Evolutionary conservation across 768 basidiomycete genomes (phyloP).

Genomic region (Tulasnella sp.): DNA sequence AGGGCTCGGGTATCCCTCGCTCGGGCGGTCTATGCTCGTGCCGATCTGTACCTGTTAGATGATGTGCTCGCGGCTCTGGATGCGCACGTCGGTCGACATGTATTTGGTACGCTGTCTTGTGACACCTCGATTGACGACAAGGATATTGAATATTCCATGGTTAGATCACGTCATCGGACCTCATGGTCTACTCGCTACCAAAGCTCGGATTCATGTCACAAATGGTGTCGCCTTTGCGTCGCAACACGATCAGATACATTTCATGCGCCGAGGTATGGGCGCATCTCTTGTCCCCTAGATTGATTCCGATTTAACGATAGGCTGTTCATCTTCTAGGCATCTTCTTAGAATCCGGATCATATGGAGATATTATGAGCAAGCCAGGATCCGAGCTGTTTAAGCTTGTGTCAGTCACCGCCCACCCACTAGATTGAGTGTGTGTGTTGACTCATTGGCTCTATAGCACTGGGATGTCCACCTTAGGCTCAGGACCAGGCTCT

Average conservation of each 20-base stretch:
- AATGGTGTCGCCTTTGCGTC: conserved; percentile 77
- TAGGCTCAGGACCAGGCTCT: conserved; percentile 30
- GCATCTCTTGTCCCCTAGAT: too few species aligned
- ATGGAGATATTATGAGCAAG: conserved; percentile 46
- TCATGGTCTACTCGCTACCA: conserved; percentile 64
- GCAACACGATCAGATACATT: conserved; percentile 62
- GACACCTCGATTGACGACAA: neutral
- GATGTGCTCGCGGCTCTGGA: conserved; percentile 77
- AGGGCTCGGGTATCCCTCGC: conserved; percentile 76
- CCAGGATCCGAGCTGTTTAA: conserved; percentile 56
- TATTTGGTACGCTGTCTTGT: conserved; percentile 58
- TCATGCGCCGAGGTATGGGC: conserved; percentile 62
- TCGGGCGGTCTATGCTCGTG: conserved; percentile 37
- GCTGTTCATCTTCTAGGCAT: conserved; percentile 32
- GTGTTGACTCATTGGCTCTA: neutral
- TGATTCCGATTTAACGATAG: too few species aligned
- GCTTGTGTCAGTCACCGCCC: conserved; percentile 48
- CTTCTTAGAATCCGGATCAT: conserved; percentile 65
- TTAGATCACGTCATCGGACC: conserved; percentile 80
- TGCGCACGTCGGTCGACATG: conserved; percentile 76
- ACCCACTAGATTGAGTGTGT: neutral
- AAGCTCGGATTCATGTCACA: conserved; percentile 77
- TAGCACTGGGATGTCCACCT: conserved; percentile 11
- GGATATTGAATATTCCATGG: conserved; percentile 2
- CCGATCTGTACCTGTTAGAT: conserved; percentile 84